Evolutionary conservation across 2,329 filamentous ascomycete species (phyloP), one percentile per base, ranked within the genome.

Genomic region (Mollisiaceae sp.): DNA sequence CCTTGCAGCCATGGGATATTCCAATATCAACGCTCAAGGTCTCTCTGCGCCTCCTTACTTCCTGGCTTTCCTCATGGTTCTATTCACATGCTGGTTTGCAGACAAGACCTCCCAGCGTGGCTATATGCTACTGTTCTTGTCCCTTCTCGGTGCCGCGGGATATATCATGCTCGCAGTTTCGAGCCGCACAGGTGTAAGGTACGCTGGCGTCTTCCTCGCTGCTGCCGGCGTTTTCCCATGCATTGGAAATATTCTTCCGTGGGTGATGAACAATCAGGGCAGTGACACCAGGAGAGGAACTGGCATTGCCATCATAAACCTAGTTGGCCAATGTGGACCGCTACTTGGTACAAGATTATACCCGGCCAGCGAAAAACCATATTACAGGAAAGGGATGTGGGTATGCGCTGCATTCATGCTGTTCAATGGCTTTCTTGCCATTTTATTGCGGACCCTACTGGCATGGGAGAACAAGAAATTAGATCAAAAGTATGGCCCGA

Each of bases 31-130:
- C 65, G 88, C 91, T 0, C 90, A 93, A 77, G 90, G 90, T 0
- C 82, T 93, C 14, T 89, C 89, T 0, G 89, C 90, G 0, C 90
- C 90, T 0, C 89, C 90, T 0, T 92, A 90, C 75, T 86, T 92
- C 70, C 76, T 90, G 11, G 84, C 88, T 1, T 91, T 90, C 73
- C 70, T 90, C 11, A 77, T 87, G 18, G 89, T 86, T 43, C 82
- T 92, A 63, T 69, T 74, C 8, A 85, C 61, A 1, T 57, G 45
- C 20, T 54, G 54, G 39, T 39, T 61, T n/a, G 57, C 65, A 0
- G 65, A 66, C 22, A 52, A 47, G 8, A 64, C 63, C 1, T 56
- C 50, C 24, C 63, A 68, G 35, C 60, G 66, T 15, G 63, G 66
- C 18, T 43, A 55, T 15, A 64, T 27, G 1, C 62, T 68, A 2